Conservation (phyloP, 495 filamentous ascomycete species). For the Peziza echinospora region DNA sequence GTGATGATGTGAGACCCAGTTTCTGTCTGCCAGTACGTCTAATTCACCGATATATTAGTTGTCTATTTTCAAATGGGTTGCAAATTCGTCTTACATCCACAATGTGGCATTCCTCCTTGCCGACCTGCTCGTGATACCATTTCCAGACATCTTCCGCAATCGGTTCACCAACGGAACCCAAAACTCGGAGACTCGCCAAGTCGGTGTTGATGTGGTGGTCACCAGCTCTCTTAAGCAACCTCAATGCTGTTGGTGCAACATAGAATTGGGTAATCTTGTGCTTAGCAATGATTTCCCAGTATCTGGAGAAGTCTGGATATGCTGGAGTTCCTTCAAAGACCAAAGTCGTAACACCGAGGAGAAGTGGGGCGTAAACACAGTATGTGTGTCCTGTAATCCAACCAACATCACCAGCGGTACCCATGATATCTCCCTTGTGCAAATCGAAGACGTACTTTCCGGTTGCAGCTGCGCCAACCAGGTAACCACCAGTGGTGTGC, state of each 20-base stretch:
- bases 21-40: conserved; percentile 99
- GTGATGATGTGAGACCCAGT: conserved; percentile 86
- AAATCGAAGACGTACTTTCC: conserved; percentile 99
- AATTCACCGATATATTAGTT: conserved; percentile 5
- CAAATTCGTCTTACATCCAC: conserved; percentile 76
- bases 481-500: conserved; percentile 91
- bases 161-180: conserved; percentile 95
- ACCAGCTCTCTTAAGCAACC: conserved; percentile 83
- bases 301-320: conserved; percentile 92
- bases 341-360: conserved; percentile 81
- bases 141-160: conserved; percentile 99
- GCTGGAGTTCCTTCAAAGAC: conserved; percentile 98
- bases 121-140: conserved; percentile 95
- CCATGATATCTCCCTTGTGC: conserved; percentile 77
- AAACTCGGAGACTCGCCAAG: conserved; percentile 72
- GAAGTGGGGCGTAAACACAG: conserved; percentile 85
- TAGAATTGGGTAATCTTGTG: conserved; percentile 96
- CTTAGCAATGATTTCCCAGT: conserved; percentile 96
- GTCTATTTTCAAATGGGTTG: conserved; percentile 1
- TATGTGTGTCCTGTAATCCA: conserved; percentile 99
- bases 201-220: conserved; percentile 71
- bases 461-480: conserved; percentile 75
- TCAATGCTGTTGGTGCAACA: conserved; percentile 83
- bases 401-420: conserved; percentile 94
- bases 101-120: conserved; percentile 80